Conservation (phyloP, 2,329 filamentous ascomycete genomes). For the Neofusicoccum sp. region DNA sequence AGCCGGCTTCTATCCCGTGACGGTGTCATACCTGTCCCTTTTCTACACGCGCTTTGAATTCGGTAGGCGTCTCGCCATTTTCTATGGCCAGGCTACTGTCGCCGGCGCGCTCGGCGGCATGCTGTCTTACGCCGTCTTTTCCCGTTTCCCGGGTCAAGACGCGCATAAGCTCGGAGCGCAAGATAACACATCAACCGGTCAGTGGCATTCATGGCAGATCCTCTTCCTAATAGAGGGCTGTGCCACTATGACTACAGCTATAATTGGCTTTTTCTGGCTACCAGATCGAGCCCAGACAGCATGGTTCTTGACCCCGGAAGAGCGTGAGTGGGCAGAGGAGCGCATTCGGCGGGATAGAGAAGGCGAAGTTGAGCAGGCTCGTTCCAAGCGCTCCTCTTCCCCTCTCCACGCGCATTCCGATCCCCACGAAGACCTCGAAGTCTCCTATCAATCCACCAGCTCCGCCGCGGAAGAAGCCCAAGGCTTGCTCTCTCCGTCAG, state of each 20-base stretch:
- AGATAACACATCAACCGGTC: neutral
- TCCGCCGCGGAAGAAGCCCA: constrained; percentile 25
- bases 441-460: constrained; percentile 10
- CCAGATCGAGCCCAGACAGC: constrained; percentile 53
- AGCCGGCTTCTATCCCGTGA: constrained; percentile 62
- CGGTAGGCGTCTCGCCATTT: constrained; percentile 55
- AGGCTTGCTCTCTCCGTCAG: constrained; percentile 20
- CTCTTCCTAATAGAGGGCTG: constrained; percentile 54
- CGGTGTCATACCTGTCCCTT: constrained; percentile 60
- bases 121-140: constrained; percentile 55
- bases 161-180: neutral
- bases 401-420: constrained; percentile 20
- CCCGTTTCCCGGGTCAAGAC: constrained; percentile 36
- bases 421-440: constrained; percentile 26
- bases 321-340: constrained; percentile 50
- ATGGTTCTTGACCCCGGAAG: constrained; percentile 53
- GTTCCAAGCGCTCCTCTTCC: constrained; percentile 10
- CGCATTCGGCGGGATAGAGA: constrained; percentile 47
- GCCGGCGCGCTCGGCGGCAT: constrained; percentile 60
- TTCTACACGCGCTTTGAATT: constrained; percentile 64
- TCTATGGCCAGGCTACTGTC: constrained; percentile 61
- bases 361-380: constrained; percentile 24
- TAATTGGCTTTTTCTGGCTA: constrained; percentile 54
- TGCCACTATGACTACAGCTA: constrained; percentile 49
- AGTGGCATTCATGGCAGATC: constrained; percentile 55